Evolutionary conservation across 306 rosid genomes (phyloP).

Genomic region (Rubus parviflorus): DNA sequence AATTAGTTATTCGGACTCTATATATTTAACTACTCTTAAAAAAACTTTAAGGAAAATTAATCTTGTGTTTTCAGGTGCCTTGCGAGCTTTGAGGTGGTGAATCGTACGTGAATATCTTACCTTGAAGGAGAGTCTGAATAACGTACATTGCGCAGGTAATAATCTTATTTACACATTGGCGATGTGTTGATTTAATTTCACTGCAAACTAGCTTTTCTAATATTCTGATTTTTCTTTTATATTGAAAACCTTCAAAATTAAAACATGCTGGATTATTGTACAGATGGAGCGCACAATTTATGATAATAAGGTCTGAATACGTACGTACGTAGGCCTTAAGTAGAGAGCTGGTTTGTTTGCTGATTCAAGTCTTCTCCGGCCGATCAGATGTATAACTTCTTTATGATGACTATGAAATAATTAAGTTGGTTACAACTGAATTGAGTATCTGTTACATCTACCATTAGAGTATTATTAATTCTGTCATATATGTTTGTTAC

Average conservation of each 20-base stretch:
- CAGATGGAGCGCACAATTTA: not conserved
- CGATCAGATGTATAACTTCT: not conserved
- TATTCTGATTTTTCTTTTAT: too few relatives aligned
- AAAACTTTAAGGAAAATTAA: not conserved
- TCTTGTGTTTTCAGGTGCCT: not conserved
- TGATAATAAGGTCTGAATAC: not conserved
- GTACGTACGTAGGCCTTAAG: not conserved
- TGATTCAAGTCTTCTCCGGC: not conserved
- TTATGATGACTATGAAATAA: not conserved
- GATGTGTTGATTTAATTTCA: too few relatives aligned
- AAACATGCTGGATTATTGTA: too few relatives aligned
- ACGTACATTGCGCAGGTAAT: not conserved
- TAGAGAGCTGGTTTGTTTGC: not conserved
- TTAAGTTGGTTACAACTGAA: not conserved
- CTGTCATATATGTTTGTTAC: not conserved
- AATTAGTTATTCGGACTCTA: too few relatives aligned
- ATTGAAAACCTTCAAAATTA: too few relatives aligned
- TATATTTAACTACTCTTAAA: too few relatives aligned
- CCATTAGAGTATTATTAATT: too few relatives aligned
- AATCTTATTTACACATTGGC: not conserved
- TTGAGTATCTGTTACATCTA: too few relatives aligned
- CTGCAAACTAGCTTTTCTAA: not conserved
- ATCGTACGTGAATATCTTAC: not conserved
- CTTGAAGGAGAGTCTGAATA: not conserved
- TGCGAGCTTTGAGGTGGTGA: not conserved